Base-by-base conservation (phyloP, 1,284 basidiomycete genomes). In the Tilletia indica region DNA sequence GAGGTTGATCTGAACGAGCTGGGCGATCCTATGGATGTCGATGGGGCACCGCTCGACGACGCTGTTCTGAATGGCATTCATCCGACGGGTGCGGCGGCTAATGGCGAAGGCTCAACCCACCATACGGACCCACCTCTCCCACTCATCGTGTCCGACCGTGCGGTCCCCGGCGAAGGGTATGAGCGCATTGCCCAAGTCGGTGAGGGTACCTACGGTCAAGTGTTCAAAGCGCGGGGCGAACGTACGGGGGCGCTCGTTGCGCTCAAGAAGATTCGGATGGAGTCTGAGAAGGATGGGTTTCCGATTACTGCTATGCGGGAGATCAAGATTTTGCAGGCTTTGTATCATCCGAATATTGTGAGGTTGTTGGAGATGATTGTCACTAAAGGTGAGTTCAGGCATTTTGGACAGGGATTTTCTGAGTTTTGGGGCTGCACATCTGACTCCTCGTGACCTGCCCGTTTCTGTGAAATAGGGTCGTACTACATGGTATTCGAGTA, bases 401-500 rank as follows among this genome's bases (percentile, higher is more conserved):
- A 48, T 34, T 1, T 11, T 21, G 69, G 31, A 63, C 21, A 6
- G 11, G 16, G 21, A 16, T 49, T 39, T 31, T 31, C 25, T 31
- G 25, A 31, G 25, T 0, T 31, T 31, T 31, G 25, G 25, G 25
- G 25, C 2, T 31, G 25, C 25, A 31, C 25, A 31, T 31, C 25
- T 31, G 25, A 31, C 25, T 31, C 25, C 25, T 31, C 25, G 25
- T 31, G 25, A 31, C 25, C 25, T 31, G 25, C 2, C 25, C 25
- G 2, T 31, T 42, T n/a, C n/a, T 70, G 19, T 68, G 21, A 67
- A 69, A 16, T 77, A 95, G 95, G 93, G 70, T 92, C 92, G 56
- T 93, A 97, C 25, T 97, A 95, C 86, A 99, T 99, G 95, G 96
- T 99, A 38, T 94, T 99, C 82, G 95, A 99, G 85, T 99, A 99